Base-by-base conservation (phyloP, 73 alveolate genomes). In the Stentor roeselii region DNA sequence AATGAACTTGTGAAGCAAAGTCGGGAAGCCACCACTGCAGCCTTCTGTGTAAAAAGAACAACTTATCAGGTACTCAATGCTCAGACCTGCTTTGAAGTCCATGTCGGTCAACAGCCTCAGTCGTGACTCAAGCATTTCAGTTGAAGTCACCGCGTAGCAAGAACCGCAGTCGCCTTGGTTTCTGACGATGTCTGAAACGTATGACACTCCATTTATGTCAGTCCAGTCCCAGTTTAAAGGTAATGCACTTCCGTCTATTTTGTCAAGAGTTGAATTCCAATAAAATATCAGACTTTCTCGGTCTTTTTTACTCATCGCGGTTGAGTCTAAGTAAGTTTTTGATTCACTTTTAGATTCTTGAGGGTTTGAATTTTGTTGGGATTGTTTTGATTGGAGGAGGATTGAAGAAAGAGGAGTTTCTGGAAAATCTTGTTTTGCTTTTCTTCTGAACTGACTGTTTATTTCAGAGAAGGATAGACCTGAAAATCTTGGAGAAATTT, bases 1-100 rank as follows among this genome's bases (percentile, higher is more conserved):
- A 31, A 88, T 90, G 60, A 88, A 91, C 78, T 92, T 91, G 6
- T 95, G 96, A 75, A 91, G 90, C n/a, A 87, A 85, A 21, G 94
- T 82, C 14, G 96, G 96, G 85, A 85, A 91, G 3, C 99, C 99
- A 0, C 99, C 99, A 0, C 78, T 86, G 76, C 99, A 95, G 61
- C 99, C 99, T 86, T 95, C 98, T 3, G 95, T 86, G 78, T 88
- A 93, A 82, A 78, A 95, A 75, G 88, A 91, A 83, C 97, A 89
- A 35, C 90, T 88, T 39, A 85, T 15, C 36, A 77, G 37, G 59
- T 60, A 80, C 41, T 87, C 76, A 1, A 61, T 36, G 15, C 89
- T 76, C 0, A 90, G 84, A 0, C 74, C 32, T 3, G 87, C 82
- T 59, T 82, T 42, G 31, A 87, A 90, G 58, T 77, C 86, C 38